Percentiles rank a stretch among this genome's conserved stretches.
Evolutionary conservation across 2,329 filamentous ascomycete genomes (phyloP).

Genomic region (Aspergillus quadricinctus): DNA sequence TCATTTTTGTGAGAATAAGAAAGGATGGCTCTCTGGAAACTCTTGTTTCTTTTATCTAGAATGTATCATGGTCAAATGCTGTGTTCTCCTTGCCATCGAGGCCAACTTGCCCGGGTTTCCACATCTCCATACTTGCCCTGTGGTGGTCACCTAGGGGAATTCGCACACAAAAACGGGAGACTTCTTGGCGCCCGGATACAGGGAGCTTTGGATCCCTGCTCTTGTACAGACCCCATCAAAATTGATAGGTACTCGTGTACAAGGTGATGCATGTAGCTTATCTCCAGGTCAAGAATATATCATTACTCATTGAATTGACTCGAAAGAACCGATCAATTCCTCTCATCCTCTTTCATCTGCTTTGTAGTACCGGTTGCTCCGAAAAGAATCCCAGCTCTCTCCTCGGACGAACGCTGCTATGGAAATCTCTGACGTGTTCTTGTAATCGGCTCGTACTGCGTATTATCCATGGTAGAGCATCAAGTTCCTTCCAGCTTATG

Average conservation of each 20-base stretch:
- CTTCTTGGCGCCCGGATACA: conserved; percentile 21
- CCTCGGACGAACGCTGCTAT: conserved; percentile 7
- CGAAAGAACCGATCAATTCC: not conserved
- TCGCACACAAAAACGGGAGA: conserved; percentile 21
- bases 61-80: not conserved
- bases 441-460: conserved; percentile 3
- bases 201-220: conserved; percentile 4
- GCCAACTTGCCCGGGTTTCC: not conserved
- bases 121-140: conserved; percentile 6
- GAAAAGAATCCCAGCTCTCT: not conserved
- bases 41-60: not conserved
- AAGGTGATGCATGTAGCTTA: not conserved
- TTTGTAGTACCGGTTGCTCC: not conserved
- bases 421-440: conserved; percentile 9
- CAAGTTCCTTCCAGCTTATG: not conserved
- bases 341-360: not conserved
- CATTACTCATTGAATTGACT: not conserved
- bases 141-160: conserved; percentile 15
- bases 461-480: not conserved
- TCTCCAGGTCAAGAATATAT: not conserved
- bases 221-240: not conserved
- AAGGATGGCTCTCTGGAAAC: not conserved
- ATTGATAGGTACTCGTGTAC: not conserved
- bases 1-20: not conserved
- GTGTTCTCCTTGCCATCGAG: not conserved